Base-by-base conservation (phyloP, 192 early-diverging fungal species). In the Mortierella antarctica region DNA sequence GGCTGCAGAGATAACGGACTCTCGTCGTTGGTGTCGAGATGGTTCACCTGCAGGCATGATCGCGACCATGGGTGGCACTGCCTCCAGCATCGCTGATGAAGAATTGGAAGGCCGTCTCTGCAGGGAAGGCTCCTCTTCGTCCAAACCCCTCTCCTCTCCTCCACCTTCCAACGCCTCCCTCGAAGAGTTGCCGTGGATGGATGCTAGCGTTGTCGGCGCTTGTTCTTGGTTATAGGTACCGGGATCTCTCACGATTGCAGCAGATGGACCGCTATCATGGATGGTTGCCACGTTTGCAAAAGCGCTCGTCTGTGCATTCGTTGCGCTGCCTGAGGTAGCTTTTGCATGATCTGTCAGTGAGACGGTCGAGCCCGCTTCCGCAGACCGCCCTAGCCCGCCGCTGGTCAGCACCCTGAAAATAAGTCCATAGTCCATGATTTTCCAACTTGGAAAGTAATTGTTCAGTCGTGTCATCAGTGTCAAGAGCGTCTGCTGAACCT, bases 391-490 rank as follows among this genome's bases (percentile, higher is more conserved):
- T 4, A 80, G 23, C 1, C 17, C 53, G 14, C 55, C 65, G 21
- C 59, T 63, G 15, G 70, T 80, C n/a, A 80, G 42, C 15, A 80
- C 13, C 21, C 51, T 54, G 46, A 80, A 80, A 2, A 80, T 55
- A 13, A 68, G 48, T 0, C 55, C 65, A 23, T 80, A 80, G 7
- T 72, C 63, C 77, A 80, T 71, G 8, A 80, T 80, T 44, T 67
- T 80, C 89, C 87, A 90, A 44, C 76, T 68, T 20, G 89, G 89
- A 59, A 88, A 90, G 45, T 84, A 55, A 5, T 84, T 84, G 62
- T 90, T 84, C 0, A 90, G 65, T 18, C 83, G 83, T n/a, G 84
- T 79, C 89, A 90, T 90, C 21, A 87, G 62, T 59, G 83, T 86
- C 23, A 85, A 59, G 1, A 86, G 57, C 2, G 74, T 57, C 12